A percentile compares a stretch with the other conserved stretches of the same genome.
Conservation (phyloP, 208 protist genomes). For the Naegleria fowleri region DNA sequence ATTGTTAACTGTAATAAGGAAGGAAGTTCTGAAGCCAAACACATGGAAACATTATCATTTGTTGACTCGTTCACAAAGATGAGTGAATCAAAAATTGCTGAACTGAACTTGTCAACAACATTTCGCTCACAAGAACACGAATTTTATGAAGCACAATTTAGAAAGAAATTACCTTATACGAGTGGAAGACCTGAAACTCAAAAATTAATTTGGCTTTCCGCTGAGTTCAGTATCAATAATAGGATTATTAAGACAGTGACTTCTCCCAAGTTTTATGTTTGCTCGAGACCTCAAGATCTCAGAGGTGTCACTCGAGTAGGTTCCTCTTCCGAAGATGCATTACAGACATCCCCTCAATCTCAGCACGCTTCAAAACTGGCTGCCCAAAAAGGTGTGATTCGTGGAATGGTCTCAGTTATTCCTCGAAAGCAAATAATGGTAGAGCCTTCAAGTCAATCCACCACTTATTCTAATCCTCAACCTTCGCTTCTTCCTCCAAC, state of each 20-base stretch:
- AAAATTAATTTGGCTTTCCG: slow-evolving; percentile 9
- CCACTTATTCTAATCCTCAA: neutral
- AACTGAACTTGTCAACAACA: neutral
- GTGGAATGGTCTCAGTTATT: neutral
- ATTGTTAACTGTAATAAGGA: neutral
- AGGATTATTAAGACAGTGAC: neutral
- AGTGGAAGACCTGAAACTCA: slow-evolving; percentile 16
- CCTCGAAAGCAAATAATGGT: neutral
- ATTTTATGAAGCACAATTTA: neutral
- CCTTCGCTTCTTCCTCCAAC: too few relatives aligned
- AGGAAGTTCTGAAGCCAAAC: neutral
- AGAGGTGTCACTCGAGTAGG: neutral
- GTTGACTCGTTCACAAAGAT: neutral
- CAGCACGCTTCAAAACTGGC: neutral
- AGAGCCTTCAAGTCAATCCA: too few relatives aligned
- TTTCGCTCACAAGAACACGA: neutral
- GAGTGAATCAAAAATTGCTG: neutral
- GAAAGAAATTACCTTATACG: neutral
- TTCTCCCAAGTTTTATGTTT: neutral
- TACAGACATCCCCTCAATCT: neutral
- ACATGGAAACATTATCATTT: slow-evolving; percentile 6
- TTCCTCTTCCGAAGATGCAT: too few relatives aligned
- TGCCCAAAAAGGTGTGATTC: neutral
- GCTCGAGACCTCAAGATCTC: neutral
- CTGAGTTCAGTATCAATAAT: neutral